Percentiles rank a stretch among this genome's conserved stretches.
Evolutionary conservation across 2,329 filamentous ascomycete genomes (phyloP).

Genomic region (Lasiodiplodia hormozganensis): DNA sequence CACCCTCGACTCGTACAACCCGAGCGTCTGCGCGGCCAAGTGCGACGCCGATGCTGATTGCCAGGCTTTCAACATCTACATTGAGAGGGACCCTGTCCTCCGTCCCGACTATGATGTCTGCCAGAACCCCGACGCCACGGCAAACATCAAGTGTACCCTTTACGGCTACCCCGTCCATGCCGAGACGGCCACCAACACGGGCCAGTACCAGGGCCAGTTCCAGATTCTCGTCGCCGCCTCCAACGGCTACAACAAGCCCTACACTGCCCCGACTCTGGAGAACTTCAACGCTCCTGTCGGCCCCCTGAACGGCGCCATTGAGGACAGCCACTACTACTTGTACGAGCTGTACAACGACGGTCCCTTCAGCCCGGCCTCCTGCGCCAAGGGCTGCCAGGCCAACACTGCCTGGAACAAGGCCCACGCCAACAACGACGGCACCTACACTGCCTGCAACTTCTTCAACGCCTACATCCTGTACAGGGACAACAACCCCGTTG

Average conservation of each 20-base stretch:
- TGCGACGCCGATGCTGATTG: constrained; percentile 31
- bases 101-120: constrained; percentile 31
- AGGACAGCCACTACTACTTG: constrained; percentile 36
- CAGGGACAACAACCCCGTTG: not conserved
- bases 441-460: constrained; percentile 40
- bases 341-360: constrained; percentile 42
- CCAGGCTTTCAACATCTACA: constrained; percentile 36
- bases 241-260: constrained; percentile 34
- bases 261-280: not conserved
- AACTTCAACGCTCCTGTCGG: constrained; percentile 30
- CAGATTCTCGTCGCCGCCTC: constrained; percentile 32
- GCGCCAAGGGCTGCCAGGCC: constrained; percentile 44
- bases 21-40: constrained; percentile 28
- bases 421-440: constrained; percentile 36
- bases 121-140: constrained; percentile 28
- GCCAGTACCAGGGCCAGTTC: constrained; percentile 36
- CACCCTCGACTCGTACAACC: constrained; percentile 31
- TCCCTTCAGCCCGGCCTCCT: constrained; percentile 38
- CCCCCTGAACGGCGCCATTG: constrained; percentile 38
- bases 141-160: constrained; percentile 41
- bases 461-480: constrained; percentile 16
- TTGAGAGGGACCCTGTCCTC: constrained; percentile 32
- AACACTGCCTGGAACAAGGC: constrained; percentile 45
- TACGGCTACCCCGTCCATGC: constrained; percentile 37
- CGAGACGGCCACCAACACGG: constrained; percentile 37